A percentile compares a stretch with the other conserved stretches of the same genome.
Conservation (phyloP, 495 filamentous ascomycete genomes). For the Penicillium silybi region DNA sequence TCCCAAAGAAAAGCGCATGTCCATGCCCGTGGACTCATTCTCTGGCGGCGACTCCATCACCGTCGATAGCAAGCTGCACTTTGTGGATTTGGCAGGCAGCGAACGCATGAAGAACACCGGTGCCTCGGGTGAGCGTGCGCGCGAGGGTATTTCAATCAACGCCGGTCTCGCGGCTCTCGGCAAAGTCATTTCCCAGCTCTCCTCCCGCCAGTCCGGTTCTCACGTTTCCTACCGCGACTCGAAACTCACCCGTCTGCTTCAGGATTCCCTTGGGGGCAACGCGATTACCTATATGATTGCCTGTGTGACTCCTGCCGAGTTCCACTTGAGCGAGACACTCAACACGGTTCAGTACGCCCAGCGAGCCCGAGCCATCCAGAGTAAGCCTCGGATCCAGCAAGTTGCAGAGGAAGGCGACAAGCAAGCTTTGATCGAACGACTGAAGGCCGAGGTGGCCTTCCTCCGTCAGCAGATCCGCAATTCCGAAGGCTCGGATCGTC, state of each 20-base stretch:
- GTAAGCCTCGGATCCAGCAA: conserved; percentile 94
- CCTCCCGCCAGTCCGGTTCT: conserved; percentile 77
- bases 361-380: conserved; percentile 93
- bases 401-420: conserved; percentile 87
- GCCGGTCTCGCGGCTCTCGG: conserved; percentile 91
- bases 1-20: conserved; percentile 77
- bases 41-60: conserved; percentile 69
- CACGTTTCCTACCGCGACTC: conserved; percentile 99
- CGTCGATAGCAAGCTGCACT: conserved; percentile 97
- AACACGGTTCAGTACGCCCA: conserved; percentile 98
- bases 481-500: conserved; percentile 60
- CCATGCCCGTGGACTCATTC: conserved; percentile 80
- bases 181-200: conserved; percentile 98
- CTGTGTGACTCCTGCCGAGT: conserved; percentile 94
- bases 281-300: conserved; percentile 99
- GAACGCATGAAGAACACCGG: conserved; percentile 97
- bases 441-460: conserved; percentile 92
- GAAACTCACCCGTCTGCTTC: conserved; percentile 87
- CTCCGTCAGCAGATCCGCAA: conserved; percentile 86
- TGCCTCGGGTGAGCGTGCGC: conserved; percentile 90
- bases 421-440: conserved; percentile 86
- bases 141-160: conserved; percentile 98
- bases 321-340: conserved; percentile 94
- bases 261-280: conserved; percentile 97
- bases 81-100: conserved; percentile 96